A percentile compares a stretch with the other conserved stretches of the same genome.
phyloP scores from a whole-genome alignment of 1,284 basidiomycete genomes.

The Cryptococcus sp. region DNA sequence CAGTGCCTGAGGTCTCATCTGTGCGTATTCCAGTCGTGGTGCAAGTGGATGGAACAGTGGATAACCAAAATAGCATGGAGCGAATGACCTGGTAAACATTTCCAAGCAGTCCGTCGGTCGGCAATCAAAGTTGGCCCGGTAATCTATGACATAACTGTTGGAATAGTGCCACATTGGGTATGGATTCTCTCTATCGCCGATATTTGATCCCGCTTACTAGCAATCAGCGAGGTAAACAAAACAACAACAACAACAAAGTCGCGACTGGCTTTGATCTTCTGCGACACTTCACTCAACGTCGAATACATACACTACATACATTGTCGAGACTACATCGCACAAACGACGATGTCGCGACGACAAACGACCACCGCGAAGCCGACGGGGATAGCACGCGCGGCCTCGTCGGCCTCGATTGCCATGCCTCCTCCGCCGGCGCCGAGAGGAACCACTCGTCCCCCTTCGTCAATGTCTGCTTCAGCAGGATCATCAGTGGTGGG shows the following conservation, averaged over 20 bases:
- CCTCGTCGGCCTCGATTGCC: slow-evolving; percentile 33
- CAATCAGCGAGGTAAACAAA: slow-evolving; percentile 27
- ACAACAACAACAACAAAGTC: slow-evolving; percentile 4
- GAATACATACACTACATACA: background rate
- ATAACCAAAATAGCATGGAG: too few species aligned
- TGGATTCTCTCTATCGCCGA: slow-evolving; percentile 2
- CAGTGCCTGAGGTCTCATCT: too few species aligned
- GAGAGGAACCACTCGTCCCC: slow-evolving; percentile 15
- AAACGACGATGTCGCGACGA: slow-evolving; percentile 36
- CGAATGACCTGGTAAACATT: too few species aligned
- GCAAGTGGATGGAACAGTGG: too few species aligned
- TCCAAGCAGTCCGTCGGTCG: background rate
- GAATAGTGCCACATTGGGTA: too few species aligned
- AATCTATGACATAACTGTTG: background rate
- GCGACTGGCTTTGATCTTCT: slow-evolving; percentile 30
- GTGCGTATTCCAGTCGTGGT: too few species aligned
- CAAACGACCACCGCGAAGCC: slow-evolving; percentile 16
- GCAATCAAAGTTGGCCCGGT: slow-evolving; percentile 2
- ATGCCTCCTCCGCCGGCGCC: slow-evolving; percentile 40
- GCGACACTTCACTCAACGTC: slow-evolving; percentile 4
- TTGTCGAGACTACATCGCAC: background rate
- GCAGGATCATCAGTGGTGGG: slow-evolving; percentile 6
- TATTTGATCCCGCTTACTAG: background rate
- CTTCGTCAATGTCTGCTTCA: slow-evolving; percentile 28
- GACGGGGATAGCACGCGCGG: slow-evolving; percentile 16